Conservation (phyloP, 768 basidiomycete genomes). For the Coprinopsis cinerea region DNA sequence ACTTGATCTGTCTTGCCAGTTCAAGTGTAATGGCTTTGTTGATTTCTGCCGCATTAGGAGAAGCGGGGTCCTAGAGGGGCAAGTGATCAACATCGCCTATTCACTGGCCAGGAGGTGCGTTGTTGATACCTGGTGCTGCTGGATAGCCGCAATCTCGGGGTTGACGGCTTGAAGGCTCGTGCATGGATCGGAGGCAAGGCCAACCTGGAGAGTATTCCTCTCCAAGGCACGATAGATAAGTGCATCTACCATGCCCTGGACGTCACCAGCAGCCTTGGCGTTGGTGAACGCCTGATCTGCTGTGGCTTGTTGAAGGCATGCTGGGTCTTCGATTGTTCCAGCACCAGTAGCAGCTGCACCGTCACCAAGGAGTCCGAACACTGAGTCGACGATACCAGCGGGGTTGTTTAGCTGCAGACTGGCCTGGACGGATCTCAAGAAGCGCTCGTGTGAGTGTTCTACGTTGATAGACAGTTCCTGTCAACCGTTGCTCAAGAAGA, state of each 20-base stretch:
- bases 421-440: slow-evolving; percentile 45
- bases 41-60: slow-evolving; percentile 43
- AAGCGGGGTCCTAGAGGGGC: slow-evolving; percentile 51
- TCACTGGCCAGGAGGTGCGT: neutral
- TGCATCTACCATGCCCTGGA: slow-evolving; percentile 51
- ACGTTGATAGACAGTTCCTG: slow-evolving; percentile 5
- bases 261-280: slow-evolving; percentile 55
- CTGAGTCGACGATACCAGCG: slow-evolving; percentile 49
- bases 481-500: neutral
- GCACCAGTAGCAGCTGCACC: slow-evolving; percentile 53
- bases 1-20: slow-evolving; percentile 57
- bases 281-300: slow-evolving; percentile 71
- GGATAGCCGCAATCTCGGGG: slow-evolving; percentile 60
- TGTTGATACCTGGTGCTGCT: slow-evolving; percentile 46
- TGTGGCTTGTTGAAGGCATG: slow-evolving; percentile 59
- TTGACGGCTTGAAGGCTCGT: slow-evolving; percentile 51
- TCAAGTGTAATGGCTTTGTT: slow-evolving; percentile 63
- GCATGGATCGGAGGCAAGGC: slow-evolving; percentile 41
- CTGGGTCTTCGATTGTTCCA: slow-evolving; percentile 53
- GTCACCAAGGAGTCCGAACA: slow-evolving; percentile 59
- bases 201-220: slow-evolving; percentile 55
- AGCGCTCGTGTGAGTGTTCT: slow-evolving; percentile 64
- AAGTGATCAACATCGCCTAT: neutral
- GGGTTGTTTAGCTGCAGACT: slow-evolving; percentile 54
- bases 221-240: slow-evolving; percentile 62